Evolutionary conservation across 208 protist species (phyloP).

Genomic region (Herpetomonas tarakana): DNA sequence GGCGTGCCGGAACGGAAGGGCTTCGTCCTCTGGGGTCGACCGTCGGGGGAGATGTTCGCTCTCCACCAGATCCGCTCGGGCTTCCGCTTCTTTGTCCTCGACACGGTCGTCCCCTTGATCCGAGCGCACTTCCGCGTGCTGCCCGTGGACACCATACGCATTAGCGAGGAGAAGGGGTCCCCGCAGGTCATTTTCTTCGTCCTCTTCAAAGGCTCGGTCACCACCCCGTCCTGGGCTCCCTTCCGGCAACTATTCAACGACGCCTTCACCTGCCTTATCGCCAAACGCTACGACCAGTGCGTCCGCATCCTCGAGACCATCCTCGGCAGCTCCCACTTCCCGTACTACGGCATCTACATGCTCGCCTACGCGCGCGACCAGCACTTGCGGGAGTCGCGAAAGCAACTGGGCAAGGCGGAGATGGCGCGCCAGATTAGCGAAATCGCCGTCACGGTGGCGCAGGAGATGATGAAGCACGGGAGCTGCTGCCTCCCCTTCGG

Average conservation of each 20-base stretch:
- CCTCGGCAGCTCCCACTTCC: conserved; percentile 5
- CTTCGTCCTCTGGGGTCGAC: conserved; percentile 30
- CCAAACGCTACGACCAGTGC: conserved; percentile 13
- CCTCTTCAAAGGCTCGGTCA: conserved; percentile 20
- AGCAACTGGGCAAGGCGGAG: conserved; percentile 12
- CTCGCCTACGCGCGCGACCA: conserved; percentile 6
- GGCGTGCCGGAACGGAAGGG: conserved; percentile 30
- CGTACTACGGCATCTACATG: conserved; percentile 3
- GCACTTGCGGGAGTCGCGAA: conserved; percentile 9
- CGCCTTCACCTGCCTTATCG: conserved; percentile 16
- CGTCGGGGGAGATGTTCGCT: conserved; percentile 18
- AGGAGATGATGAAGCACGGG: background rate
- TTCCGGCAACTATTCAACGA: conserved; percentile 15
- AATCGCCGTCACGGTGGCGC: conserved; percentile 9
- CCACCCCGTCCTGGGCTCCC: conserved; percentile 11
- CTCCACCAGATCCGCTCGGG: conserved; percentile 20
- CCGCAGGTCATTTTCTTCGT: conserved; percentile 26
- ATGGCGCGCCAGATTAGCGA: conserved; percentile 18
- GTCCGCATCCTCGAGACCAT: background rate
- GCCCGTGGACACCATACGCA: conserved; percentile 23
- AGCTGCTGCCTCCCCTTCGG: background rate
- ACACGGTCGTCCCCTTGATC: conserved; percentile 29
- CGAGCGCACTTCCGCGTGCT: conserved; percentile 28
- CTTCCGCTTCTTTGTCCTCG: conserved; percentile 29
- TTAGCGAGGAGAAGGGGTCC: conserved; percentile 11